Conservation (phyloP, 306 rosid species). For the Begonia fuchsioides region DNA sequence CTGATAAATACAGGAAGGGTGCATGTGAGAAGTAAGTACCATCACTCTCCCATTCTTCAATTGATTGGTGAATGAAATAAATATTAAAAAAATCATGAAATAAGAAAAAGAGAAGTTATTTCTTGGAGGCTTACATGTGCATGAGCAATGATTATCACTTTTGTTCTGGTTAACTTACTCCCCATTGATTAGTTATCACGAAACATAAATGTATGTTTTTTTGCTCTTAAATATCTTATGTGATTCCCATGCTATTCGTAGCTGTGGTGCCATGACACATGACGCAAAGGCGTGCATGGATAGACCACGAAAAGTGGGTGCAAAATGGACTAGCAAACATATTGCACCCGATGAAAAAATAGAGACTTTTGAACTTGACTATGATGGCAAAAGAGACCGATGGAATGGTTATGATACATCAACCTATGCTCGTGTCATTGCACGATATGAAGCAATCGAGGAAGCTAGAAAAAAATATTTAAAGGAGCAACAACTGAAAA, state of each 20-base stretch:
- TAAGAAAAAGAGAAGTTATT: no score
- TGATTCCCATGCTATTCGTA: conserved; percentile 4
- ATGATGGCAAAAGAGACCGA: conserved; percentile 50
- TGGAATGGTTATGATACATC: conserved; percentile 69
- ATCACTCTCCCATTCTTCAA: neutral
- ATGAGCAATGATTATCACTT: no score
- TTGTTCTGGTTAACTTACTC: no score
- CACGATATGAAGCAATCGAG: conserved; percentile 37
- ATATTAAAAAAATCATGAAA: no score
- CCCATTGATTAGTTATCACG: no score
- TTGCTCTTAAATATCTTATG: no score
- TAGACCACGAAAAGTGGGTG: conserved; percentile 39
- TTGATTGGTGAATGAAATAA: no score
- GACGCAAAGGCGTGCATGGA: conserved; percentile 36
- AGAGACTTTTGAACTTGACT: conserved; percentile 46
- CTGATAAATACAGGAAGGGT: conserved; percentile 37
- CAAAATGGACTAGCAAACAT: conserved; percentile 44
- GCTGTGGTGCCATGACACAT: conserved; percentile 58
- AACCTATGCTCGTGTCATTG: conserved; percentile 32
- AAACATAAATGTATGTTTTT: no score
- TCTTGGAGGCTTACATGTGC: no score
- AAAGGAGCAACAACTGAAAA: conserved; percentile 40
- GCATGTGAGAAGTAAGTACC: conserved; percentile 49
- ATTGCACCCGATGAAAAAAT: conserved; percentile 67
- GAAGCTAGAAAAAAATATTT: conserved; percentile 38